Base-by-base conservation (phyloP, 305 asterid genomes). In the Lippia alba region DNA sequence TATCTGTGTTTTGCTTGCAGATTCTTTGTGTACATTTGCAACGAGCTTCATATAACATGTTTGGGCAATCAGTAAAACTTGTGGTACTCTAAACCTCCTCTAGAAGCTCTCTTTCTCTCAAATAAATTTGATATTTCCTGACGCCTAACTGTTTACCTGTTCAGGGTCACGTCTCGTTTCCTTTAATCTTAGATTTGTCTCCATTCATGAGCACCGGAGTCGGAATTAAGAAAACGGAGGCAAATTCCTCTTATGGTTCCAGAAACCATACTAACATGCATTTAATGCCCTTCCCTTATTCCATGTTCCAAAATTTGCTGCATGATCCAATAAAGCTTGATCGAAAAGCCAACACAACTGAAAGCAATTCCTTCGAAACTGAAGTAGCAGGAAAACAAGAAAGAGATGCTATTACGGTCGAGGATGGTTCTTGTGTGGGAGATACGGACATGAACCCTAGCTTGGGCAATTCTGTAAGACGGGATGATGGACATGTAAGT, bases 11-110 rank as follows among this genome's bases (percentile, higher is more conserved):
- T 24, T 58, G 58, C 39, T 65, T 74, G 89, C 96, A 94, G 98
- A 88, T 94, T 84, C 80, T 94, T 8, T 94, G 97, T 83, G 77
- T 94, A 79, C 96, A 94, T 82, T 82, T 94, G 58, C 99, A 91
- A 77, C 96, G 97, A 39, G 99, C 95, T 73, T 91, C 96, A 17
- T 84, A 86, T 50, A 84, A 89, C 76, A 41, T 84, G 69, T 75
- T 85, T 64, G 99, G 97, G 74, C 91, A 91, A 70, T 75, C 83
- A 40, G 77, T 80, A 71, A 94, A 94, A 79, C 89, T 89, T 83
- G 78, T 57, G 96, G 98, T 94, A 85, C 74, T 58, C 45, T 12
- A 24, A 24, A 24, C 30, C 30, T 1, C 30, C 3, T 1, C 30
- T 24, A 1, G 30, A 24, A 24, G 30, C 3, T 41, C 45, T 48